Percentiles rank a stretch among this genome's conserved stretches.
Evolutionary conservation across 176 grass and related monocot genomes (phyloP).

Genomic region (Tillandsia leiboldiana): DNA sequence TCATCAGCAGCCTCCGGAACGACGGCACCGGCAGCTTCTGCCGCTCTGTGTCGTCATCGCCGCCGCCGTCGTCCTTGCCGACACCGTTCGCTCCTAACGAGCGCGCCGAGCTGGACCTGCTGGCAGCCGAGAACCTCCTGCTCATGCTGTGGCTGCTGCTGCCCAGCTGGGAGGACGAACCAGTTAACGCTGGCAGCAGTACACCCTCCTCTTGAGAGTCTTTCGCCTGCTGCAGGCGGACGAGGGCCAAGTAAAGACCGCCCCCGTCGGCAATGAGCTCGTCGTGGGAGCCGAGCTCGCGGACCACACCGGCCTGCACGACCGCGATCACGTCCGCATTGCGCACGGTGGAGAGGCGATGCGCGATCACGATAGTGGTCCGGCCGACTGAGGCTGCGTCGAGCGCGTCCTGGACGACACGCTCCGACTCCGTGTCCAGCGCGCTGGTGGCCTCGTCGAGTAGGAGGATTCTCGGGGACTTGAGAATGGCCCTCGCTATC

Average conservation of each 20-base stretch:
- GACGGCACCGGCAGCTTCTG: constrained; percentile 7
- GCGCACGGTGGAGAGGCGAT: constrained; percentile 20
- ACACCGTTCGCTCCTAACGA: not conserved
- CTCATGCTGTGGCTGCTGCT: constrained; percentile 17
- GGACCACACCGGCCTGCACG: constrained; percentile 23
- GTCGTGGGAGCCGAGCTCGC: constrained; percentile 46
- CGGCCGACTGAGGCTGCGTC: constrained; percentile 16
- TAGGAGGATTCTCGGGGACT: constrained; percentile 19
- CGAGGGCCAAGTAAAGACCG: constrained; percentile 33
- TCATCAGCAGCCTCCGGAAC: constrained; percentile 35
- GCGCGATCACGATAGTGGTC: constrained; percentile 17
- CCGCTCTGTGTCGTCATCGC: not conserved
- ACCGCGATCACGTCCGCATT: constrained; percentile 20
- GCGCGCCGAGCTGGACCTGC: constrained; percentile 6
- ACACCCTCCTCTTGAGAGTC: constrained; percentile 1
- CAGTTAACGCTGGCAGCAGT: constrained; percentile 1
- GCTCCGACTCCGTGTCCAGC: constrained; percentile 19
- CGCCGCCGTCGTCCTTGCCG: not conserved
- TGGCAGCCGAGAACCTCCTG: not conserved
- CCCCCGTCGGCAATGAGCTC: constrained; percentile 25
- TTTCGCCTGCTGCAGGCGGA: constrained; percentile 24
- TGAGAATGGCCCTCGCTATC: constrained; percentile 20
- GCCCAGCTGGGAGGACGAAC: not conserved
- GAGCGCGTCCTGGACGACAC: constrained; percentile 19
- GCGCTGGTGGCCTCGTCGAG: constrained; percentile 27